Conservation (phyloP, 2,329 filamentous ascomycete genomes). For the Penicillium sp. region DNA sequence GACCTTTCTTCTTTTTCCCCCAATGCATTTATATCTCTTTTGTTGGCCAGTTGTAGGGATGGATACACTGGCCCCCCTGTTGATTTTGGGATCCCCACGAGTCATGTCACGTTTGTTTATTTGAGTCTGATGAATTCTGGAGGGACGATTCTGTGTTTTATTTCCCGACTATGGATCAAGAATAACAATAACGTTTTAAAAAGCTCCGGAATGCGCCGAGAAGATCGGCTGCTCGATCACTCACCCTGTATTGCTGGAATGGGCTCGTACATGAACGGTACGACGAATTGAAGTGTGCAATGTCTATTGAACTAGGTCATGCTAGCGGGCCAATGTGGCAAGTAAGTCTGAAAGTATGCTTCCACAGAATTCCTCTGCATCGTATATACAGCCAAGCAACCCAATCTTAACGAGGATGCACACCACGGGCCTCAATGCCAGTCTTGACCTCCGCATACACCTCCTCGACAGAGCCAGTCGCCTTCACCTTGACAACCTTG, state of each 20-base stretch:
- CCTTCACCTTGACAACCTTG: constrained; percentile 76
- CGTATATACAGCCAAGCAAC: constrained; percentile 12
- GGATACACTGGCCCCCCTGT: constrained; percentile 20
- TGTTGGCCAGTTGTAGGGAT: constrained; percentile 24
- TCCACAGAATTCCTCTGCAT: background rate
- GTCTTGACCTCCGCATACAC: constrained; percentile 57
- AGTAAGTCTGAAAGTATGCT: background rate
- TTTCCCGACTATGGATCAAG: constrained; percentile 14
- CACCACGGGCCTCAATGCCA: constrained; percentile 47
- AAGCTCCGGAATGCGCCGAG: no score
- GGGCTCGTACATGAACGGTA: no score
- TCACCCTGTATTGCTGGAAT: no score
- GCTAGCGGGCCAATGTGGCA: background rate
- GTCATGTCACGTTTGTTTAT: constrained; percentile 29
- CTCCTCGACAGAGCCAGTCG: constrained; percentile 64
- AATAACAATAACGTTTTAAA: constrained; percentile 14
- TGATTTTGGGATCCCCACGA: constrained; percentile 28
- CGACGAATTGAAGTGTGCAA: no score
- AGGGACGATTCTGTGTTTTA: constrained; percentile 15
- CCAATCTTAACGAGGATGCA: constrained; percentile 24
- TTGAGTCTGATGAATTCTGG: constrained; percentile 23
- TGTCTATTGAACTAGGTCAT: constrained; percentile 2
- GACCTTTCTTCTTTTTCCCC: constrained; percentile 17
- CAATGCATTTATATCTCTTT: constrained; percentile 23
- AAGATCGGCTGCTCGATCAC: no score